Conservation (phyloP, 495 filamentous ascomycete genomes). For the Filosporella fistucella region DNA sequence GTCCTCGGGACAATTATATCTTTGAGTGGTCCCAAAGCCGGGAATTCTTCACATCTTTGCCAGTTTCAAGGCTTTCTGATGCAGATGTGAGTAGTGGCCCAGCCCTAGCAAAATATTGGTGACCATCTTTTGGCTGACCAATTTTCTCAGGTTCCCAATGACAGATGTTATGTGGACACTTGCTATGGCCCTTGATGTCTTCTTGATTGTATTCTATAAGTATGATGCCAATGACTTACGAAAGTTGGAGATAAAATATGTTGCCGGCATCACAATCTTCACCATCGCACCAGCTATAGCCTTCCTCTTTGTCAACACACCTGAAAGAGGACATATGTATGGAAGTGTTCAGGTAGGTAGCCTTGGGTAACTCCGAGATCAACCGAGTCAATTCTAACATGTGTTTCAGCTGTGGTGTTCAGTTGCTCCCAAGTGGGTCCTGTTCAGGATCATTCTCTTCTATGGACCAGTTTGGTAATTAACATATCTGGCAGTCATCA, state of each 20-base stretch:
- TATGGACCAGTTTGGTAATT: conserved; percentile 41
- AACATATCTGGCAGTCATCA: not conserved
- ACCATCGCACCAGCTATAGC: conserved; percentile 38
- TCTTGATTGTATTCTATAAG: conserved; percentile 38
- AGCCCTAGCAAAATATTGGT: not conserved
- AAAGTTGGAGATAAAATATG: conserved; percentile 38
- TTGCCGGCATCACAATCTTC: conserved; percentile 29
- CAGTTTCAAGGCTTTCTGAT: conserved; percentile 44
- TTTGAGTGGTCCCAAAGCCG: conserved; percentile 32
- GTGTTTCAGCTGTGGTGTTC: conserved; percentile 38
- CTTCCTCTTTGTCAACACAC: conserved; percentile 35
- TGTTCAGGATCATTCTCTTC: conserved; percentile 38
- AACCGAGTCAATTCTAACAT: not conserved
- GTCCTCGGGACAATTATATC: conserved; percentile 44
- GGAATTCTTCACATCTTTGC: conserved; percentile 35
- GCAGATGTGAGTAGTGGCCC: conserved; percentile 33
- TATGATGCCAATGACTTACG: conserved; percentile 35
- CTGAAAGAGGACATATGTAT: conserved; percentile 37
- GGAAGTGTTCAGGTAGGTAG: conserved; percentile 35
- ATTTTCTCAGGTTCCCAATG: conserved; percentile 34
- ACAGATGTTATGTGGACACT: conserved; percentile 48
- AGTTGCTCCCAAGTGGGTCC: conserved; percentile 38
- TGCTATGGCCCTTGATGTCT: conserved; percentile 40
- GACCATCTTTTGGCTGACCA: not conserved
- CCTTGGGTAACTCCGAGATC: not conserved